Evolutionary conservation across 73 alveolate species (phyloP).

Genomic region (Urostyla sp.): DNA sequence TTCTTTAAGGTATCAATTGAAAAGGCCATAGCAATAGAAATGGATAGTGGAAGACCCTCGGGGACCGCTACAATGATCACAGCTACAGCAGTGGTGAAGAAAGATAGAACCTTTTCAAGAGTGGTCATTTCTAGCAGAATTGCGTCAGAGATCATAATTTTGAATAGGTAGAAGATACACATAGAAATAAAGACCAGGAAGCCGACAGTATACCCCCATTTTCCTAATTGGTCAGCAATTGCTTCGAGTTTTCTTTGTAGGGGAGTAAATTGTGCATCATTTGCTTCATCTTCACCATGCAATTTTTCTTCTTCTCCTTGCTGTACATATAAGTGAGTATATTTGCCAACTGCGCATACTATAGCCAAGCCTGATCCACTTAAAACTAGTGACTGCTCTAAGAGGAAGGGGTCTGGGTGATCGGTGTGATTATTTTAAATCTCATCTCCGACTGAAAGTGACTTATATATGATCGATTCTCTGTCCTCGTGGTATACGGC

Average conservation of each 20-base stretch:
- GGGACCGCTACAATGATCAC: slow-evolving; percentile 96
- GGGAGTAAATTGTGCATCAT: slow-evolving; percentile 78
- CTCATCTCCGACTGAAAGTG: slow-evolving; percentile 39
- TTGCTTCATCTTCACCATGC: slow-evolving; percentile 73
- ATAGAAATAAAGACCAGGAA: slow-evolving; percentile 76
- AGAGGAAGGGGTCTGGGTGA: slow-evolving; percentile 87
- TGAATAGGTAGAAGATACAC: slow-evolving; percentile 74
- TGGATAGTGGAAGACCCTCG: slow-evolving; percentile 98
- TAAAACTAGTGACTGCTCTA: slow-evolving; percentile 82
- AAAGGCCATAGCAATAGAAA: slow-evolving; percentile 91
- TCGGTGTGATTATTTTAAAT: slow-evolving; percentile 74
- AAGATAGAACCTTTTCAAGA: slow-evolving; percentile 70
- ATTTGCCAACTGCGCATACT: slow-evolving; percentile 90
- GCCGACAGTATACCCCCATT: slow-evolving; percentile 84
- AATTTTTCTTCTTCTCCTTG: slow-evolving; percentile 75
- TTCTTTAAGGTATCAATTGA: slow-evolving; percentile 90
- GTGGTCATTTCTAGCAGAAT: slow-evolving; percentile 77
- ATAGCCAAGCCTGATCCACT: slow-evolving; percentile 92
- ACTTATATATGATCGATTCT: neutral
- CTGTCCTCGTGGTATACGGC: slow-evolving; percentile 51
- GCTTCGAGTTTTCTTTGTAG: slow-evolving; percentile 86
- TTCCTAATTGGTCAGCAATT: slow-evolving; percentile 92
- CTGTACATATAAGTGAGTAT: too few relatives aligned
- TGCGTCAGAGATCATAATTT: slow-evolving; percentile 64
- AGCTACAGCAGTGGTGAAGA: slow-evolving; percentile 89